Percentiles rank a stretch among this genome's conserved stretches.
phyloP scores from a whole-genome alignment of 305 asterid species.

The Fraxinus floribunda region DNA sequence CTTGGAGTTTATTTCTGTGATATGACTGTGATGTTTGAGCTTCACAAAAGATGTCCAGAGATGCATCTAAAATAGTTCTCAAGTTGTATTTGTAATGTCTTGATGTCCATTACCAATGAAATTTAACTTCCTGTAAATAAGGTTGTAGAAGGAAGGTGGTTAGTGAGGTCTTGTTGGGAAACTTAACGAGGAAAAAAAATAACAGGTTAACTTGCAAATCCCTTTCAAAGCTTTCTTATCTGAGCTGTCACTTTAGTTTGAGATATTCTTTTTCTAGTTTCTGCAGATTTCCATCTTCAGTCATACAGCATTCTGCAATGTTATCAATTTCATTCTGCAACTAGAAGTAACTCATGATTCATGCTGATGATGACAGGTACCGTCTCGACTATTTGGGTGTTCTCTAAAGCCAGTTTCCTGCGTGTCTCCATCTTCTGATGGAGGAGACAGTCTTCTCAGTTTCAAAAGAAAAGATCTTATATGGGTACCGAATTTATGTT shows the following conservation, averaged over 20 bases:
- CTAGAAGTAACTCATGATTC: conserved; percentile 31
- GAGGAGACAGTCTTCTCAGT: conserved; percentile 83
- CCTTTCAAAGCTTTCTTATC: conserved; percentile 1
- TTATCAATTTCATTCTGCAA: conserved; percentile 20
- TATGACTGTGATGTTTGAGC: conserved; percentile 12
- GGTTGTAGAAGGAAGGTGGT: conserved; percentile 18
- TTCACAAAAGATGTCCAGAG: conserved; percentile 2
- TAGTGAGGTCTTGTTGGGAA: background rate
- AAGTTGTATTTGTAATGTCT: conserved; percentile 8
- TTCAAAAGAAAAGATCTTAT: conserved; percentile 78
- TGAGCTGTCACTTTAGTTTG: conserved; percentile 21
- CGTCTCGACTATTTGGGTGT: conserved; percentile 89
- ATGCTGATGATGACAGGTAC: conserved; percentile 58
- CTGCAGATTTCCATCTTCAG: conserved; percentile 14
- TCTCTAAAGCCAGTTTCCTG: conserved; percentile 92
- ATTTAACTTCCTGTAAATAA: background rate
- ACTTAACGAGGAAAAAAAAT: background rate
- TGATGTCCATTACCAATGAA: conserved; percentile 11
- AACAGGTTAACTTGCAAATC: background rate
- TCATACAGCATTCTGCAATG: conserved; percentile 9
- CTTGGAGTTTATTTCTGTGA: conserved; percentile 3
- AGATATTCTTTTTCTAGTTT: conserved; percentile 7
- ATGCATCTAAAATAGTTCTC: conserved; percentile 10
- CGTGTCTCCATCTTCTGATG: conserved; percentile 80
- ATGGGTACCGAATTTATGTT: conserved; percentile 63